phyloP scores from a whole-genome alignment of 768 basidiomycete species.

The Boletus rufocinnamomeus region DNA sequence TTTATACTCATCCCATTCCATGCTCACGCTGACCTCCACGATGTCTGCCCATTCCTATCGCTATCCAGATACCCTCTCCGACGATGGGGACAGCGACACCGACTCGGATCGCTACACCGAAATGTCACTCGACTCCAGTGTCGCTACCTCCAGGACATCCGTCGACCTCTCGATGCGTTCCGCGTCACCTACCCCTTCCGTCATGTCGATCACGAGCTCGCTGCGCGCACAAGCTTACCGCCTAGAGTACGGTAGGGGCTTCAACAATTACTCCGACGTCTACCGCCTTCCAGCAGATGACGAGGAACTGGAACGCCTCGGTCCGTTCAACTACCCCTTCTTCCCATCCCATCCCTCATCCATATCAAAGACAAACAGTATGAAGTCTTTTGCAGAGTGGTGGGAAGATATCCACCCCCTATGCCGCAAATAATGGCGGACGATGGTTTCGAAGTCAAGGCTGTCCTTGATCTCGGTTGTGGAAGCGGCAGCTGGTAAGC shows the following conservation, averaged over 20 bases:
- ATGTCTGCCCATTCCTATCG: slow-evolving; percentile 17
- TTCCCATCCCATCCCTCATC: slow-evolving; percentile 13
- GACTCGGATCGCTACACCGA: slow-evolving; percentile 47
- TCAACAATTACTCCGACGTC: slow-evolving; percentile 80
- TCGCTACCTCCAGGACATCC: slow-evolving; percentile 56
- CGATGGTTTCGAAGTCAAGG: slow-evolving; percentile 58
- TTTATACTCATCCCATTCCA: slow-evolving; percentile 24
- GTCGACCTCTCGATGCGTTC: slow-evolving; percentile 62
- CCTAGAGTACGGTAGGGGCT: slow-evolving; percentile 64
- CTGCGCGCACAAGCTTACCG: slow-evolving; percentile 58
- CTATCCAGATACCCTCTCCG: slow-evolving; percentile 24
- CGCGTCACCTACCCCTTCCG: slow-evolving; percentile 64
- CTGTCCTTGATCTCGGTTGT: slow-evolving; percentile 74
- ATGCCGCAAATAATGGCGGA: slow-evolving; percentile 61
- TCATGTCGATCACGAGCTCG: slow-evolving; percentile 68
- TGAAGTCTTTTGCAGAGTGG: slow-evolving; percentile 57
- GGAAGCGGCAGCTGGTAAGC: slow-evolving; percentile 76
- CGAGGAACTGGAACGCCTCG: slow-evolving; percentile 69
- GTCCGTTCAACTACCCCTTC: slow-evolving; percentile 40
- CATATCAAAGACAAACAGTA: slow-evolving; percentile 62
- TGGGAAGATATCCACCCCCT: slow-evolving; percentile 68
- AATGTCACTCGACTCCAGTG: slow-evolving; percentile 43
- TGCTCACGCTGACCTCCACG: slow-evolving; percentile 14
- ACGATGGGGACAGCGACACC: slow-evolving; percentile 48
- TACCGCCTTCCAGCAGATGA: slow-evolving; percentile 80